phyloP scores from a whole-genome alignment of 2,329 filamentous ascomycete species.

The Fonsecaea monophora region DNA sequence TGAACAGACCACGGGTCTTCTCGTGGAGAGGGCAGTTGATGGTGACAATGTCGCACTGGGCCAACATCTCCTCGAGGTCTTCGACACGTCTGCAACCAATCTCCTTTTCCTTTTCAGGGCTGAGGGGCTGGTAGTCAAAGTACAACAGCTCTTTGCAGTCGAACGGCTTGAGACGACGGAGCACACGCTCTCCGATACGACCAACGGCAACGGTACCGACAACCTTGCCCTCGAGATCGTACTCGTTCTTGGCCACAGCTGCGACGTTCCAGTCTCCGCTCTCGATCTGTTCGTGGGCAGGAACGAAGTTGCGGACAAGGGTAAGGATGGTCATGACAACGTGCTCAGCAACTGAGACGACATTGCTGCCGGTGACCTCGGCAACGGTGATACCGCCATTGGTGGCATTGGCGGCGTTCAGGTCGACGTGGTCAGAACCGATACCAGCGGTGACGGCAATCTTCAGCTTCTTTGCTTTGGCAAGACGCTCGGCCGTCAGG shows the following conservation, averaged over 20 bases:
- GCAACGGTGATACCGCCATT: slow-evolving; percentile 97
- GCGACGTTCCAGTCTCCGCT: slow-evolving; percentile 94
- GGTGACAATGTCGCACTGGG: slow-evolving; percentile 95
- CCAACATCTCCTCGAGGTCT: slow-evolving; percentile 87
- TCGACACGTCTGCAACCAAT: slow-evolving; percentile 93
- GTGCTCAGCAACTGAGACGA: slow-evolving; percentile 98
- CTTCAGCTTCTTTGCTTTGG: slow-evolving; percentile 99
- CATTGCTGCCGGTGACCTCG: slow-evolving; percentile 97
- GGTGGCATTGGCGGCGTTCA: slow-evolving; percentile 96
- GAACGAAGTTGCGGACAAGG: slow-evolving; percentile 97
- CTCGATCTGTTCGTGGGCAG: slow-evolving; percentile 92
- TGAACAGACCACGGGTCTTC: slow-evolving; percentile 95
- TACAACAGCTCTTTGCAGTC: slow-evolving; percentile 99
- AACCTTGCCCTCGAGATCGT: slow-evolving; percentile 94
- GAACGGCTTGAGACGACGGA: slow-evolving; percentile 93
- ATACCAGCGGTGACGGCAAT: slow-evolving; percentile 96
- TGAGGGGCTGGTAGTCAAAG: slow-evolving; percentile 98
- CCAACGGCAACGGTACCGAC: slow-evolving; percentile 97
- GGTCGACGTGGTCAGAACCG: slow-evolving; percentile 96
- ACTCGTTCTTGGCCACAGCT: slow-evolving; percentile 96
- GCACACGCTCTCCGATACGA: slow-evolving; percentile 96
- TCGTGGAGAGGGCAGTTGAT: slow-evolving; percentile 99
- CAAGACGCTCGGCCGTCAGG: slow-evolving; percentile 92
- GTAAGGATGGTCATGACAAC: slow-evolving; percentile 98
- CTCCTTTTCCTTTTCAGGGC: slow-evolving; percentile 85